Conservation (phyloP, 805 yeast species). For the Candida montana region DNA sequence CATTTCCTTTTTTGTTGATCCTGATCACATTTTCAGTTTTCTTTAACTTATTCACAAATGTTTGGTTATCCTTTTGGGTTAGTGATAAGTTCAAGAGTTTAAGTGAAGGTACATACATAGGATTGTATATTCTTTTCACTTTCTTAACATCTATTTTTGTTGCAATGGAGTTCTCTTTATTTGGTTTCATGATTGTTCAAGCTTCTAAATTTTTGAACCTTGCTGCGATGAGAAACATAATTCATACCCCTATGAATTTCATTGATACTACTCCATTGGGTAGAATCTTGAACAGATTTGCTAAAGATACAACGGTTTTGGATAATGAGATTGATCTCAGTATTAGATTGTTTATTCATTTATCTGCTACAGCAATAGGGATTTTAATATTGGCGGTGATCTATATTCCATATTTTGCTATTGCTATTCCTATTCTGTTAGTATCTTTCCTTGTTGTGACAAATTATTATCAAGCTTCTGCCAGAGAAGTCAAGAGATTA, state of each 20-base stretch:
- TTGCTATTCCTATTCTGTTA: conserved; percentile 43
- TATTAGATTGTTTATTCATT: conserved; percentile 46
- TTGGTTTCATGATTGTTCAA: conserved; percentile 10
- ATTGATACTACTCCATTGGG: conserved; percentile 84
- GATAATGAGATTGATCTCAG: conserved; percentile 72
- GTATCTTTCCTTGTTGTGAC: conserved; percentile 38
- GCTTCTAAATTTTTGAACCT: conserved; percentile 29
- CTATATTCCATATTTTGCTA: conserved; percentile 71
- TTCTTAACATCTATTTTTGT: conserved; percentile 40
- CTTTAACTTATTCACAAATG: conserved; percentile 57
- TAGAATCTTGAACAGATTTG: conserved; percentile 72
- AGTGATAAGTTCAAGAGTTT: conserved; percentile 41
- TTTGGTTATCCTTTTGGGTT: conserved; percentile 78
- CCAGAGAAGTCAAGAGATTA: conserved; percentile 70
- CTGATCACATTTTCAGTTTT: conserved; percentile 32
- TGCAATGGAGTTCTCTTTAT: conserved; percentile 30
- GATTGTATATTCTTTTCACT: conserved; percentile 51
- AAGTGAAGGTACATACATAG: conserved; percentile 55
- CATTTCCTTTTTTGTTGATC: conserved; percentile 19
- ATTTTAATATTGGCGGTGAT: conserved; percentile 62
- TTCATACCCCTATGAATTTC: conserved; percentile 73
- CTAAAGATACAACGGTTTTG: conserved; percentile 74
- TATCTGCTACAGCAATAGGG: conserved; percentile 39
- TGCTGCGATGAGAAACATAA: conserved; percentile 45
- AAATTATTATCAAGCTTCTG: conserved; percentile 58